Conservation (phyloP, 345 rosid species). For the Rhodomyrtus tomentosa region DNA sequence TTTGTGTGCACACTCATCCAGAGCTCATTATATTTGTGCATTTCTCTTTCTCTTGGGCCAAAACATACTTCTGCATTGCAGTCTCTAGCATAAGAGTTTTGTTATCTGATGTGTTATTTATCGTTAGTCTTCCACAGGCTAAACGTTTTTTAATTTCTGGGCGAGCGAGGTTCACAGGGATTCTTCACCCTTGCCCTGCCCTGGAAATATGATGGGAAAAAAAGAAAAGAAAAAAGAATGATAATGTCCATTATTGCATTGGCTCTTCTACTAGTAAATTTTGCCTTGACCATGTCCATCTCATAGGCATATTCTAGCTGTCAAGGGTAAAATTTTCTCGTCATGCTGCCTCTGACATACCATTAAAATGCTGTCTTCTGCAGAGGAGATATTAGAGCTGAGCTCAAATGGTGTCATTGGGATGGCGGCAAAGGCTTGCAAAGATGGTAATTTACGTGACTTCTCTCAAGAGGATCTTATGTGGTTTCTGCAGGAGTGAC, state of each 20-base stretch:
- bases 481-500: not conserved
- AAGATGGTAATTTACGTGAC: not conserved
- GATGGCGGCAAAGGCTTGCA: not conserved
- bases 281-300: not conserved
- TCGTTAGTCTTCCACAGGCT: not conserved
- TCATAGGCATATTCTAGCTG: not conserved
- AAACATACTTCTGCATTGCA: not conserved
- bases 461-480: not conserved
- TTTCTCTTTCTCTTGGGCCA: not conserved
- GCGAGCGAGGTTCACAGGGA: not conserved
- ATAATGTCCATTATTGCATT: not conserved
- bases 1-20: not conserved
- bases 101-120: not conserved
- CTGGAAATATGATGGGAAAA: not conserved
- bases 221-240: not conserved
- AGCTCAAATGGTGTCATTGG: not conserved
- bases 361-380: not conserved
- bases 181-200: not conserved
- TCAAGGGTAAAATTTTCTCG: not conserved
- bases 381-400: constrained; percentile 23
- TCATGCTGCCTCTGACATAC: not conserved
- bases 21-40: not conserved
- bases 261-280: not conserved
- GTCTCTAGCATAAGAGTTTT: not conserved
- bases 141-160: not conserved